Evolutionary conservation across 352 stramenopile genomes (phyloP).

Genomic region (Pythium brachiatum): DNA sequence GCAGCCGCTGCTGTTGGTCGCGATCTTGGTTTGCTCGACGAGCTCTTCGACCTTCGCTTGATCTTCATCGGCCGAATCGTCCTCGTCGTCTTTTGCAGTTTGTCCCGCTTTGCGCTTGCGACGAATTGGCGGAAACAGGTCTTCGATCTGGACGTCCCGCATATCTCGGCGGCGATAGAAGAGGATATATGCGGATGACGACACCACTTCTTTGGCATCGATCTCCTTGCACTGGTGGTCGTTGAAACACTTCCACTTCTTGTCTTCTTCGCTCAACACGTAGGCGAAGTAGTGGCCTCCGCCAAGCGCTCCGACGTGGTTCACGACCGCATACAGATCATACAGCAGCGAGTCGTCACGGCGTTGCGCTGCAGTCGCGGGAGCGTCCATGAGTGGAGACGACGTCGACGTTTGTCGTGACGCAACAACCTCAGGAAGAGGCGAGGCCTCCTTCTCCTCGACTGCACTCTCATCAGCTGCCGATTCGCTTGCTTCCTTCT

Average conservation of each 20-base stretch:
- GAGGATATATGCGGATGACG: constrained; percentile 87
- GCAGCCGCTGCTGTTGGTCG: constrained; percentile 48
- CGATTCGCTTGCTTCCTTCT: neutral
- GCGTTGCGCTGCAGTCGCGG: constrained; percentile 52
- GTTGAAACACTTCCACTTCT: constrained; percentile 99
- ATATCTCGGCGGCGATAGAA: constrained; percentile 87
- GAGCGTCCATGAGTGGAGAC: constrained; percentile 47
- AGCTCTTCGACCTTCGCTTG: constrained; percentile 69
- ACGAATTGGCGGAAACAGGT: constrained; percentile 69
- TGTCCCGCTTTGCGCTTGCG: constrained; percentile 31
- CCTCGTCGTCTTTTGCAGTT: constrained; percentile 29
- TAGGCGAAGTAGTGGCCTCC: constrained; percentile 95
- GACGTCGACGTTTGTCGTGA: constrained; percentile 2
- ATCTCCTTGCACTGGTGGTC: constrained; percentile 92
- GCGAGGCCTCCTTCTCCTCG: constrained; percentile 1
- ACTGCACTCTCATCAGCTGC: neutral
- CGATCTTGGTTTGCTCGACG: constrained; percentile 61
- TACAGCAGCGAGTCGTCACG: constrained; percentile 80
- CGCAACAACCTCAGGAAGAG: neutral
- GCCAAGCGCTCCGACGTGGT: constrained; percentile 95
- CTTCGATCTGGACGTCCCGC: constrained; percentile 56
- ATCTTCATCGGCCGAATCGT: constrained; percentile 32
- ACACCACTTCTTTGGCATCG: constrained; percentile 83
- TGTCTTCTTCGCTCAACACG: constrained; percentile 74
- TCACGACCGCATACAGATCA: constrained; percentile 97